Conservation (phyloP, 1,139 yeast species). For the Meyerozyma sp. region DNA sequence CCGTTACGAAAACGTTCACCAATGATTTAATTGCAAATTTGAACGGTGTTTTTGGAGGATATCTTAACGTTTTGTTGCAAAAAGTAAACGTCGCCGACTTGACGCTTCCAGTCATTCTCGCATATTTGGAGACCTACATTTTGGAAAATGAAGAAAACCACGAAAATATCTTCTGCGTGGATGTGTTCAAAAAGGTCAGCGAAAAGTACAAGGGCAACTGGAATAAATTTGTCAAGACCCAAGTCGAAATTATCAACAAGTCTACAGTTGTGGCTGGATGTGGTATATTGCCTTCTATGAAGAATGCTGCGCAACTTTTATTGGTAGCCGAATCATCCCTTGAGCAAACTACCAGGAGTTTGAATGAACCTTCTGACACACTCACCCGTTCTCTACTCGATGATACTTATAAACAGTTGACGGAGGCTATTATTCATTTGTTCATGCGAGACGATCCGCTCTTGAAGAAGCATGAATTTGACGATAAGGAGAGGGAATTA, state of each 20-base stretch:
- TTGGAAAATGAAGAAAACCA: conserved; percentile 49
- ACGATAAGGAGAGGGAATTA: conserved; percentile 54
- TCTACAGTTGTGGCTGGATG: conserved; percentile 40
- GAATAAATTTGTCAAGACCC: conserved; percentile 54
- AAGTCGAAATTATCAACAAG: conserved; percentile 49
- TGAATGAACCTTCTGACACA: conserved; percentile 17
- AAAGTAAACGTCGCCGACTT: conserved; percentile 33
- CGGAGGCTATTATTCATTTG: conserved; percentile 31
- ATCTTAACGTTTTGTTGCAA: conserved; percentile 31
- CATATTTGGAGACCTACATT: conserved; percentile 36
- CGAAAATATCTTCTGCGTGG: conserved; percentile 46
- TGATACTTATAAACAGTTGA: conserved; percentile 34
- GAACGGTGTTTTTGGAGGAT: conserved; percentile 51
- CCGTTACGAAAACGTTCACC: conserved; percentile 25
- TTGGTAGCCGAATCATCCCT: conserved; percentile 30
- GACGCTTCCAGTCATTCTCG: conserved; percentile 31
- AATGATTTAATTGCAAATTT: conserved; percentile 49
- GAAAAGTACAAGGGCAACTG: conserved; percentile 53
- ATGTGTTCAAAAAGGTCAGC: conserved; percentile 44
- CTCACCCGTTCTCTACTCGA: conserved; percentile 32
- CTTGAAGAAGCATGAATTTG: conserved; percentile 40
- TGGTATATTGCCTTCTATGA: conserved; percentile 32
- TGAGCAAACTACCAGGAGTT: conserved; percentile 16
- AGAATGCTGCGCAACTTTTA: conserved; percentile 29
- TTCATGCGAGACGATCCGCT: conserved; percentile 40